A percentile compares a stretch with the other conserved stretches of the same genome.
These are phyloP conservation scores for Penicillium sp. DNA, from an alignment of 2,329 filamentous ascomycete genomes.

Conservation along the genomic window DNA sequence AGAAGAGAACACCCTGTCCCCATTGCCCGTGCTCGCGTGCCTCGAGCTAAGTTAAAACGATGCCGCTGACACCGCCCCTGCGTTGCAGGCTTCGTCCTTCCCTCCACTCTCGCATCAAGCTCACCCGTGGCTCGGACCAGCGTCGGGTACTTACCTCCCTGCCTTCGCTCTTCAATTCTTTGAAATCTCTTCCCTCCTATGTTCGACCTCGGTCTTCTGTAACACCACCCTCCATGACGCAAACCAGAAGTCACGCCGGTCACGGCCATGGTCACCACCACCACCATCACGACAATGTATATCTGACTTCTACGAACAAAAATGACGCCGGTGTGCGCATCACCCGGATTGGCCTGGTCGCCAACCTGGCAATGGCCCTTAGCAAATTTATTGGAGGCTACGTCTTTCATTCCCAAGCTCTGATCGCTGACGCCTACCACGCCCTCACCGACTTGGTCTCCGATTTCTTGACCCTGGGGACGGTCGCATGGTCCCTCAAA, in stretches of 20 bases:
- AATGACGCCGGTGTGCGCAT: conserved; percentile 92
- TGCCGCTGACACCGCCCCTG: conserved; percentile 41
- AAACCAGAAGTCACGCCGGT: conserved; percentile 46
- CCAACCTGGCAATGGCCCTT: conserved; percentile 91
- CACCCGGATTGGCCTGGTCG: conserved; percentile 81
- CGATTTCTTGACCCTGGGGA: conserved; percentile 89
- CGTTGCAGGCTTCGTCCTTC: conserved; percentile 37
- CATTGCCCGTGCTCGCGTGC: conserved; percentile 22
- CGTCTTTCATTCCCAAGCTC: conserved; percentile 89
- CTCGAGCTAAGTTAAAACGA: conserved; percentile 19
- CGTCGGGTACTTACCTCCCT: conserved; percentile 21
- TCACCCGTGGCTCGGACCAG: conserved; percentile 15
- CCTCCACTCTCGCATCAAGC: conserved; percentile 19
- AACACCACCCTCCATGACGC: conserved; percentile 28
- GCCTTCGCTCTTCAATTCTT: conserved; percentile 13
- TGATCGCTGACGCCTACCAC: conserved; percentile 92
- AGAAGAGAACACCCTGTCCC: conserved; percentile 26
- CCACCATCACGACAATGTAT: conserved; percentile 82
- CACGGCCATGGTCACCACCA: conserved; percentile 62
- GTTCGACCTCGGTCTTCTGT: conserved; percentile 12
- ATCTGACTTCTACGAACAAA: conserved; percentile 77
- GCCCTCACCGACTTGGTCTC: conserved; percentile 93
- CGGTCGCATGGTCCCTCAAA: conserved; percentile 88
- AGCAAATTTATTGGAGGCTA: conserved; percentile 91
- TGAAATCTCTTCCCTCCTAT: conserved; percentile 11